Conservation (phyloP, 2,329 filamentous ascomycete species). For the Aspergillus flavus region DNA sequence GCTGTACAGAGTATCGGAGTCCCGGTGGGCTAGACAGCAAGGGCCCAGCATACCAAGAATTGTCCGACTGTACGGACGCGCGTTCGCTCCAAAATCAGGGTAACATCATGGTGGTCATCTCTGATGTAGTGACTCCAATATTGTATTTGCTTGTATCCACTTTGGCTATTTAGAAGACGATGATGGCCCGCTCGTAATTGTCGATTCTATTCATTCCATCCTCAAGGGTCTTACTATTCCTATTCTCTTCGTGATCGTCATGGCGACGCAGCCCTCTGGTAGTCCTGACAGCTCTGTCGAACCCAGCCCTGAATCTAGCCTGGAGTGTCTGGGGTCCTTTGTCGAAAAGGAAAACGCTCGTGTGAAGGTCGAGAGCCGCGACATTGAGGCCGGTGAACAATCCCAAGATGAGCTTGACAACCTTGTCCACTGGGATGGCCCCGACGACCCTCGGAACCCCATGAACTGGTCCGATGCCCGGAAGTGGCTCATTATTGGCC, state of each 20-base stretch:
- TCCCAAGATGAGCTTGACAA: slow-evolving; percentile 14
- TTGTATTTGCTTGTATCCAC: neutral
- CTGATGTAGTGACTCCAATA: neutral
- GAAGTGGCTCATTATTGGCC: slow-evolving; percentile 21
- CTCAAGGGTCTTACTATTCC: neutral
- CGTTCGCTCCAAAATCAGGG: slow-evolving; percentile 14
- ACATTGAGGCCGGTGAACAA: slow-evolving; percentile 8
- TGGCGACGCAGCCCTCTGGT: slow-evolving; percentile 7
- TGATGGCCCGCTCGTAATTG: neutral
- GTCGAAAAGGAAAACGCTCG: slow-evolving; percentile 12
- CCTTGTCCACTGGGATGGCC: slow-evolving; percentile 18
- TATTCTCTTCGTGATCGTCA: slow-evolving; percentile 5
- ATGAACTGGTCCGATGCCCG: slow-evolving; percentile 20
- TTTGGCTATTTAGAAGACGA: slow-evolving; percentile 13
- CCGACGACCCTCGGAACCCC: slow-evolving; percentile 19
- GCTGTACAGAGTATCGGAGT: neutral
- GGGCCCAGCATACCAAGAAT: slow-evolving; percentile 19
- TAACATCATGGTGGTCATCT: slow-evolving; percentile 9
- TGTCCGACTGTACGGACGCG: slow-evolving; percentile 15
- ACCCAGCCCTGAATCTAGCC: slow-evolving; percentile 8
- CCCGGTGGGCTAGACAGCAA: slow-evolving; percentile 7
- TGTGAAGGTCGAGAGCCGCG: slow-evolving; percentile 6
- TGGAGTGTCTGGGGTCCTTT: slow-evolving; percentile 10
- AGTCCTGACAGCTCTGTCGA: slow-evolving; percentile 7
- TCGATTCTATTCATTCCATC: slow-evolving; percentile 1